Conservation (phyloP, 495 filamentous ascomycete genomes). For the Trichoderma asperelloides region DNA sequence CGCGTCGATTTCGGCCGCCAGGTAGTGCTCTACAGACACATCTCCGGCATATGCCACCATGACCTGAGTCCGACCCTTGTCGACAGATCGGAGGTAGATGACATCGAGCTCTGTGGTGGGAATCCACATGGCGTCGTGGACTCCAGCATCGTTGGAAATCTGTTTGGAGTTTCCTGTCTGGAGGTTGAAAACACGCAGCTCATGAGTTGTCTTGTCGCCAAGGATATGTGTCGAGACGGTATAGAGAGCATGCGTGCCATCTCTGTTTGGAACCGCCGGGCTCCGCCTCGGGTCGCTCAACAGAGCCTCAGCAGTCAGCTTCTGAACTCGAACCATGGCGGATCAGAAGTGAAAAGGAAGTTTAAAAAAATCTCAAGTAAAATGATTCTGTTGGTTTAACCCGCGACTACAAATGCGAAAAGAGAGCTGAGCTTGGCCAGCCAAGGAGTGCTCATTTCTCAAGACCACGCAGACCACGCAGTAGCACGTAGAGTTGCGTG, state of each 20-base stretch:
- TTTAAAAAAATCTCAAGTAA: background rate
- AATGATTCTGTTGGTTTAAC: background rate
- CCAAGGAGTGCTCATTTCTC: background rate
- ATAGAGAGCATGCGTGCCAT: conserved; percentile 21
- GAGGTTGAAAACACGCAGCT: conserved; percentile 18
- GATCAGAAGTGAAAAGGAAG: conserved; percentile 6
- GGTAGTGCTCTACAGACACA: conserved; percentile 6
- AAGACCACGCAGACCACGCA: background rate
- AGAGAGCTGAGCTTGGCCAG: conserved; percentile 9
- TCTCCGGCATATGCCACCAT: conserved; percentile 13
- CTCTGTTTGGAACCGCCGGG: conserved; percentile 17
- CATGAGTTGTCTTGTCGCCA: conserved; percentile 15
- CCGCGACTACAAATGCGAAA: background rate
- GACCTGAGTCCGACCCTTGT: conserved; percentile 17
- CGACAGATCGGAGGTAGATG: conserved; percentile 15
- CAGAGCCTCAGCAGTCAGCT: conserved; percentile 18
- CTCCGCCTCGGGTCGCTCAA: conserved; percentile 15
- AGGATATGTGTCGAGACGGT: conserved; percentile 16
- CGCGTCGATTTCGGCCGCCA: conserved; percentile 15
- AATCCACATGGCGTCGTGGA: conserved; percentile 19
- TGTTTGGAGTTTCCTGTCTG: conserved; percentile 12
- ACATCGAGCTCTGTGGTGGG: conserved; percentile 14
- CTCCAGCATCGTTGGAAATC: conserved; percentile 15
- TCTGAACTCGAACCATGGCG: conserved; percentile 8
- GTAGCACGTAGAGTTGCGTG: background rate